phyloP scores from a whole-genome alignment of 169 alveolate genomes.

The Plasmodium berghei region DNA sequence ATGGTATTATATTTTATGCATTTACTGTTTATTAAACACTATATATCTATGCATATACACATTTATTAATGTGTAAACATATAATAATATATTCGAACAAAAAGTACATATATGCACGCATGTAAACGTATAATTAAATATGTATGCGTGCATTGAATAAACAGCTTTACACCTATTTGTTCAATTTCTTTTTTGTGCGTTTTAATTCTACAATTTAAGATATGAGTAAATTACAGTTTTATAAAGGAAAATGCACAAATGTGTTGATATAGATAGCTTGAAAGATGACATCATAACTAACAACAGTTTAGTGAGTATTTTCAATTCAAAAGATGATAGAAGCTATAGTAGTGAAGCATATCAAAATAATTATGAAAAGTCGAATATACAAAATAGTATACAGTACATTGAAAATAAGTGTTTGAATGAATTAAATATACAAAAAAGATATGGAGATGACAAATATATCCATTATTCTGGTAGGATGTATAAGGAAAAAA shows the following conservation, averaged over 20 bases:
- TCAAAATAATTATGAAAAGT: constrained; percentile 10
- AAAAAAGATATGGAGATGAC: constrained; percentile 3
- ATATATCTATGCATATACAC: not conserved
- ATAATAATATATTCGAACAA: not conserved
- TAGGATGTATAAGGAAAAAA: constrained; percentile 11
- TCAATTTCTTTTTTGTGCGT: not conserved
- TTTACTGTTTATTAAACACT: not conserved
- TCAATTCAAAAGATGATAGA: constrained; percentile 20
- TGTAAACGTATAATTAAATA: not conserved
- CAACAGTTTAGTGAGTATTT: constrained; percentile 5
- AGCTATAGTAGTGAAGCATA: not conserved
- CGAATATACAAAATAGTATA: not conserved
- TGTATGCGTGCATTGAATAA: constrained; percentile 3
- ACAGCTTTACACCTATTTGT: not conserved
- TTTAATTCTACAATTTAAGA: constrained; percentile 2
- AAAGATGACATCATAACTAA: constrained; percentile 22
- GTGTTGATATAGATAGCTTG: constrained; percentile 33
- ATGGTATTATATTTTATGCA: not conserved
- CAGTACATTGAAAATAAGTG: constrained; percentile 13
- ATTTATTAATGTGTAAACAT: not conserved
- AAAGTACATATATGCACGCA: not conserved
- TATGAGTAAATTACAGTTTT: constrained; percentile 33
- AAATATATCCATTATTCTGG: constrained; percentile 15
- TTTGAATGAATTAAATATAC: constrained; percentile 12
- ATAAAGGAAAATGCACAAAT: constrained; percentile 32